Evolutionary conservation across 192 early-diverging fungal genomes (phyloP).

Genomic region (Mortierella hygrophila): DNA sequence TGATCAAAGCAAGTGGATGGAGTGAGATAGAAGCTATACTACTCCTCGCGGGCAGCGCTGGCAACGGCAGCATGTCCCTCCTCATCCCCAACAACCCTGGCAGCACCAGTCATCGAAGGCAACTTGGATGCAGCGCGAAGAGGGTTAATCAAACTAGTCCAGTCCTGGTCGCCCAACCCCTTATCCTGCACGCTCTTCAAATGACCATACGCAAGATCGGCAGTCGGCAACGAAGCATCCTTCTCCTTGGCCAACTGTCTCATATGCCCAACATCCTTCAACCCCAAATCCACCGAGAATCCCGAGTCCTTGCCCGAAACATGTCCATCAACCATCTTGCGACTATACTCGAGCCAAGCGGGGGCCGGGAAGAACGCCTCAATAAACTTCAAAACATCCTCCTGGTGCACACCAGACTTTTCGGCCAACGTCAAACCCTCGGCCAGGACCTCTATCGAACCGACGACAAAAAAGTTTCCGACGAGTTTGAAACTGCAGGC

Average conservation of each 20-base stretch:
- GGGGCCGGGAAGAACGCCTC: slow-evolving; percentile 65
- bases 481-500: slow-evolving; percentile 73
- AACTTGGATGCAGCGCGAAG: slow-evolving; percentile 13
- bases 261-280: slow-evolving; percentile 67
- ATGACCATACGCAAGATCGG: slow-evolving; percentile 42
- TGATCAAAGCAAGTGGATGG: neutral
- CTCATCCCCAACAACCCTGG: neutral
- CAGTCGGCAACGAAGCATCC: slow-evolving; percentile 56
- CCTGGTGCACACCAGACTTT: slow-evolving; percentile 65
- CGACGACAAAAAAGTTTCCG: slow-evolving; percentile 75
- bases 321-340: slow-evolving; percentile 31
- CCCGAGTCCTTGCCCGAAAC: slow-evolving; percentile 41
- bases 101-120: neutral
- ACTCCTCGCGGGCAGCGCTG: neutral
- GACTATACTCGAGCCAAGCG: slow-evolving; percentile 44
- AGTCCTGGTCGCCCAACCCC: slow-evolving; percentile 30
- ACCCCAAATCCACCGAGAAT: slow-evolving; percentile 59
- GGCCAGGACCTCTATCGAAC: slow-evolving; percentile 70
- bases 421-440: slow-evolving; percentile 76
- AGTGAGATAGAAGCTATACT: too few relatives aligned
- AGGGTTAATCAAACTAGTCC: slow-evolving; percentile 47
- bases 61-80: neutral
- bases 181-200: slow-evolving; percentile 44
- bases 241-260: slow-evolving; percentile 52
- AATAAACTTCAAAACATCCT: slow-evolving; percentile 69